These are phyloP conservation scores for Candida sonorensis DNA, from an alignment of 805 yeast genomes.

Conservation along the genomic window DNA sequence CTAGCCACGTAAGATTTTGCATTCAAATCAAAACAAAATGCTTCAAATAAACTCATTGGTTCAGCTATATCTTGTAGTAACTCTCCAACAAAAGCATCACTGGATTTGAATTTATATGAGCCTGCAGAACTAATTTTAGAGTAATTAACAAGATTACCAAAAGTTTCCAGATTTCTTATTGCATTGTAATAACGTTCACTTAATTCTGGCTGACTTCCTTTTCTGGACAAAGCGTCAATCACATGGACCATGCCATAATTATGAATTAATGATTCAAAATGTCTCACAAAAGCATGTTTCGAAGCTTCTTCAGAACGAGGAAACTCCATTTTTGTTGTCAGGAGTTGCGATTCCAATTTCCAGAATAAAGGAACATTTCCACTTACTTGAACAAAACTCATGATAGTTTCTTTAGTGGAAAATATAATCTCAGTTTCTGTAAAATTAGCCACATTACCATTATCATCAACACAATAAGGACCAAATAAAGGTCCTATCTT, in stretches of 20 bases:
- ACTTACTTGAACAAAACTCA: slow-evolving; percentile 38
- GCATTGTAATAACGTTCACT: slow-evolving; percentile 31
- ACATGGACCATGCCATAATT: slow-evolving; percentile 46
- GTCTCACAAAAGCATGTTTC: slow-evolving; percentile 43
- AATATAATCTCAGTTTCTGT: slow-evolving; percentile 46
- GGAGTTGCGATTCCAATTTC: slow-evolving; percentile 41
- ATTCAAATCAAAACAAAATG: slow-evolving; percentile 35
- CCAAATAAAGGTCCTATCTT: slow-evolving; percentile 46
- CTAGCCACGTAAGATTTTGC: slow-evolving; percentile 33
- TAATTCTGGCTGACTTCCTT: slow-evolving; percentile 38
- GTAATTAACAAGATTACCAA: slow-evolving; percentile 17
- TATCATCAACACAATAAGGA: slow-evolving; percentile 52
- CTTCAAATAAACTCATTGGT: slow-evolving; percentile 38
- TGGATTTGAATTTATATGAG: slow-evolving; percentile 29
- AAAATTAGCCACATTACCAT: slow-evolving; percentile 45
- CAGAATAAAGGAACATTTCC: slow-evolving; percentile 54
- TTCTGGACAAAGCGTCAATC: slow-evolving; percentile 39
- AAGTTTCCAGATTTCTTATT: slow-evolving; percentile 8
- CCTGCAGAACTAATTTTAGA: slow-evolving; percentile 32
- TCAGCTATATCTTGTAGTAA: slow-evolving; percentile 17
- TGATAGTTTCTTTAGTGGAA: slow-evolving; percentile 33
- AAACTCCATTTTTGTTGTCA: slow-evolving; percentile 38
- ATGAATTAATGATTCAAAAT: slow-evolving; percentile 38
- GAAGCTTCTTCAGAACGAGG: slow-evolving; percentile 49
- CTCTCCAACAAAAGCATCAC: slow-evolving; percentile 16